phyloP scores from a whole-genome alignment of 495 filamentous ascomycete genomes.

The Penicillium samsonianum region DNA sequence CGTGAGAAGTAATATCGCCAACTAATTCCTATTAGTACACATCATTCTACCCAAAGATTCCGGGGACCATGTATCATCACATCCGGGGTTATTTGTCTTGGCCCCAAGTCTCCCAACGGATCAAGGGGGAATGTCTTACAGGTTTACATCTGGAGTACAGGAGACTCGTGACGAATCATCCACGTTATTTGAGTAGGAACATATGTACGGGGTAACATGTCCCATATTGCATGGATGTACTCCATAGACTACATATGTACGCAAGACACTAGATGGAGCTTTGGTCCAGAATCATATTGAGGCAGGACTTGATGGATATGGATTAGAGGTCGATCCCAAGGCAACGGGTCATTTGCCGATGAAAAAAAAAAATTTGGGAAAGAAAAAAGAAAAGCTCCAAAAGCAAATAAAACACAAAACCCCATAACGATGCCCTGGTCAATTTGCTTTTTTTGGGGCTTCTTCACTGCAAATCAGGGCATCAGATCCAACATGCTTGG shows the following conservation, averaged over 20 bases:
- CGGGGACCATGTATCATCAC: not conserved
- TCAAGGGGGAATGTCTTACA: constrained; percentile 11
- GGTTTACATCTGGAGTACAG: constrained; percentile 1
- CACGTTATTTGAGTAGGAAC: not conserved
- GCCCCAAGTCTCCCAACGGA: not conserved
- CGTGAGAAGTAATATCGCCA: not conserved
- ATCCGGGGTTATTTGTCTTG: constrained; percentile 5
- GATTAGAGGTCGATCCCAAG: constrained; percentile 1
- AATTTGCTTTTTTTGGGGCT: constrained; percentile 22
- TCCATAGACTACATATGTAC: not conserved
- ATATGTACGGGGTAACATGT: not conserved
- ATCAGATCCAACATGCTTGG: constrained; percentile 32
- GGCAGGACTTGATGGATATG: not conserved
- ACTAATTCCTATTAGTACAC: not conserved
- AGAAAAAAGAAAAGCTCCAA: not conserved
- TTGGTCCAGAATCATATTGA: not conserved
- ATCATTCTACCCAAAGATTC: not conserved
- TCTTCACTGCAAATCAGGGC: constrained; percentile 37
- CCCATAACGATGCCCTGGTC: not conserved
- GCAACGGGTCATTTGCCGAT: constrained; percentile 2
- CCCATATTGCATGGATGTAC: not conserved
- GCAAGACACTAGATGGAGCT: not conserved
- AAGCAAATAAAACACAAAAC: constrained; percentile 3
- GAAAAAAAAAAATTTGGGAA: not conserved
- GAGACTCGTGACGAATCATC: not conserved